A percentile compares a stretch with the other conserved stretches of the same genome.
Evolutionary conservation across 768 basidiomycete species (phyloP).

Genomic region (Leccinum boreale): DNA sequence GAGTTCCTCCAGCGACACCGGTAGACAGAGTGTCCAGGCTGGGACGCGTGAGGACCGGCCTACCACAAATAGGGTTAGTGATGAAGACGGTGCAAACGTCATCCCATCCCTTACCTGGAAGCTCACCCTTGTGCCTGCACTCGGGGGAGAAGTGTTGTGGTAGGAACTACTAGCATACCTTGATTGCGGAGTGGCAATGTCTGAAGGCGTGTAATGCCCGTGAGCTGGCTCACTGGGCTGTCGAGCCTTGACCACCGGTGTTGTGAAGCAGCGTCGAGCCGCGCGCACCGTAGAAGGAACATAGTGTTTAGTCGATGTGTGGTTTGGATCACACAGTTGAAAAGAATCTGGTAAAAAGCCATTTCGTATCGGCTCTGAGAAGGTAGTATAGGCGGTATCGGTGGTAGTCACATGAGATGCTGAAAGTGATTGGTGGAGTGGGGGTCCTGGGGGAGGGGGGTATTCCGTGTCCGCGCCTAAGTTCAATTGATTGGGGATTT

Average conservation of each 20-base stretch:
- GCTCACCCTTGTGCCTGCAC: background rate
- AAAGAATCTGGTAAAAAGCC: background rate
- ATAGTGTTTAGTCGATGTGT: background rate
- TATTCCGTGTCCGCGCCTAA: background rate
- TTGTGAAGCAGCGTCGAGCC: too few relatives aligned
- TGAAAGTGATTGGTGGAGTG: background rate
- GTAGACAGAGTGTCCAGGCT: background rate
- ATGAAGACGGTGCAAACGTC: background rate
- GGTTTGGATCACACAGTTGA: background rate
- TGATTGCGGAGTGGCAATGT: background rate
- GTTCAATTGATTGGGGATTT: background rate
- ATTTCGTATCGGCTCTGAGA: too few relatives aligned
- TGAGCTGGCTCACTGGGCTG: background rate
- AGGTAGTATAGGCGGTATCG: background rate
- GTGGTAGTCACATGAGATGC: background rate
- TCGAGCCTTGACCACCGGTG: background rate
- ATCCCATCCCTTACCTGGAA: background rate
- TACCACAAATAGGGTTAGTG: background rate
- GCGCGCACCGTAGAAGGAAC: background rate
- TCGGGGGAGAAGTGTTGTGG: background rate
- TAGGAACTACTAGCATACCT: background rate
- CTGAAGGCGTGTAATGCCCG: background rate
- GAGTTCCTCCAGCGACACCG: conserved; percentile 3
- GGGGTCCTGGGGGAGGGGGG: background rate
- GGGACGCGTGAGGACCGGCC: background rate